phyloP scores from a whole-genome alignment of 805 yeast species.

The Schwanniomyces polymorphus region DNA sequence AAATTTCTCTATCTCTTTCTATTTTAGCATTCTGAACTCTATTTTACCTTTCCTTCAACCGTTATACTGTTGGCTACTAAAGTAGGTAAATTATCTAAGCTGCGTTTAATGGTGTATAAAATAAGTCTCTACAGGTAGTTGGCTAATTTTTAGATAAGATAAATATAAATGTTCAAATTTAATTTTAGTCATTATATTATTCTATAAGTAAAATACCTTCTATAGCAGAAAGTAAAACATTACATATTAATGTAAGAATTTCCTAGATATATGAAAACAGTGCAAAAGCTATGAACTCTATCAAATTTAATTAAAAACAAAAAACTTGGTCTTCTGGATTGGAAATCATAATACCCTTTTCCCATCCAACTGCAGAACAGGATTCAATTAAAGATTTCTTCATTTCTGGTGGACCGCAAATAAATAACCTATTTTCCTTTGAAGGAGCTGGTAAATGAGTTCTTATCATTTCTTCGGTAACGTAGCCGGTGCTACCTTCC shows the following conservation, averaged over 20 bases:
- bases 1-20: no score
- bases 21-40: no score
- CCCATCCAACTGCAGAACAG: conserved; percentile 65
- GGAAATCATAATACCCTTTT: conserved; percentile 44
- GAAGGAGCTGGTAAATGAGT: conserved; percentile 53
- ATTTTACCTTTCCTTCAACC: no score
- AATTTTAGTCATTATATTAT: no score
- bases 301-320: conserved; percentile 40
- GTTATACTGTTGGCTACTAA: no score
- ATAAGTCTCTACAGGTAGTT: no score
- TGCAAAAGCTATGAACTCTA: not conserved
- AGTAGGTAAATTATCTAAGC: no score
- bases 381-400: conserved; percentile 50
- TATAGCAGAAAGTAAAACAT: no score
- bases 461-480: conserved; percentile 57
- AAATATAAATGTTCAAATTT: no score
- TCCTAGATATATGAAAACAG: not conserved
- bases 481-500: conserved; percentile 60
- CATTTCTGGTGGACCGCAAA: conserved; percentile 79
- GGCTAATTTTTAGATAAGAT: no score
- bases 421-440: conserved; percentile 53
- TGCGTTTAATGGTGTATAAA: no score
- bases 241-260: not conserved
- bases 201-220: no score
- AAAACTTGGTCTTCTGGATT: conserved; percentile 57